Evolutionary conservation across 2,329 filamentous ascomycete species (phyloP).

Genomic region (Xylaria multiplex): DNA sequence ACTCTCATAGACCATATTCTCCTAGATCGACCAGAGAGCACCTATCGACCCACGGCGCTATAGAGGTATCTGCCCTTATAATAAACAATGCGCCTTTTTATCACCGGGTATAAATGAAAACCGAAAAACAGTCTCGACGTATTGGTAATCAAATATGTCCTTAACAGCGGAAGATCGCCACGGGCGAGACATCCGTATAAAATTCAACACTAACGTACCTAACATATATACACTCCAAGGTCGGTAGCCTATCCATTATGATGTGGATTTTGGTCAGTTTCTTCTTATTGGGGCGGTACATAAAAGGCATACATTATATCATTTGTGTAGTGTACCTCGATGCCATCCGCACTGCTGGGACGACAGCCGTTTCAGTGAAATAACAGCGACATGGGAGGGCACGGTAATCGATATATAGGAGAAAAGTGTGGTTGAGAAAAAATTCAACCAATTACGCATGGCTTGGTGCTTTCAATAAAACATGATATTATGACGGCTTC

Average conservation of each 20-base stretch:
- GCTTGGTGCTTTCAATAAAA: not conserved
- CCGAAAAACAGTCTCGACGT: not conserved
- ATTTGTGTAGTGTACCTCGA: not conserved
- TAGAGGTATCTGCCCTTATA: not conserved
- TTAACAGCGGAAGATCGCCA: not conserved
- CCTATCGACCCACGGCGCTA: slow-evolving; percentile 36
- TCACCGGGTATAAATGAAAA: not conserved
- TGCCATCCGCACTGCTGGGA: not conserved
- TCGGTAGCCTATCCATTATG: not conserved
- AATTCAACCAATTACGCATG: not conserved
- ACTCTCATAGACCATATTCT: slow-evolving; percentile 47
- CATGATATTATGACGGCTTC: too few species aligned
- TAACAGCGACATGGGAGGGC: not conserved
- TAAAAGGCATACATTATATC: not conserved
- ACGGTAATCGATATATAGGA: not conserved
- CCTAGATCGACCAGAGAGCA: slow-evolving; percentile 43
- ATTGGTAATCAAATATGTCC: not conserved
- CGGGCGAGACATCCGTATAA: not conserved
- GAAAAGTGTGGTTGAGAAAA: not conserved
- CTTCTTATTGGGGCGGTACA: not conserved
- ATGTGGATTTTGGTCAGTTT: not conserved
- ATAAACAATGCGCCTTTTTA: not conserved
- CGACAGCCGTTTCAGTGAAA: not conserved
- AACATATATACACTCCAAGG: not conserved
- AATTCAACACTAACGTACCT: slow-evolving; percentile 8